These are phyloP conservation scores for Termitomyces sp. DNA, from an alignment of 768 basidiomycete genomes.

Conservation along the genomic window DNA sequence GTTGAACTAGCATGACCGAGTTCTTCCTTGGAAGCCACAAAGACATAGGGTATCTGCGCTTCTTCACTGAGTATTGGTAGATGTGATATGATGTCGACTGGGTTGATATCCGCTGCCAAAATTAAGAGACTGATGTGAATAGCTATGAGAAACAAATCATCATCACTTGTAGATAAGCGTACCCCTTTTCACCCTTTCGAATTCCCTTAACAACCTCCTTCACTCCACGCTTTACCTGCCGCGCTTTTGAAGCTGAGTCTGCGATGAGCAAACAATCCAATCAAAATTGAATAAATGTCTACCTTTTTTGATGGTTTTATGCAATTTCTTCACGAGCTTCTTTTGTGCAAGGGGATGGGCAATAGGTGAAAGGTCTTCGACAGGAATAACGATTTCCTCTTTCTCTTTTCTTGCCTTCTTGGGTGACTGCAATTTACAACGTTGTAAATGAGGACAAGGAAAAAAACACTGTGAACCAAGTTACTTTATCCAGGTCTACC, in stretches of 20 bases:
- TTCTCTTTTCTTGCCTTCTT: constrained; percentile 69
- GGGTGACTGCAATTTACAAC: constrained; percentile 29
- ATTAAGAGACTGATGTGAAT: constrained; percentile 64
- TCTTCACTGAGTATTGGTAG: constrained; percentile 94
- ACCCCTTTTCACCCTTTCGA: constrained; percentile 97
- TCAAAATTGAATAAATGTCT: constrained; percentile 4
- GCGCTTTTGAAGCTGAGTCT: constrained; percentile 78
- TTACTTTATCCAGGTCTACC: constrained; percentile 35
- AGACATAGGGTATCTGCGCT: constrained; percentile 85
- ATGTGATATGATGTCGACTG: constrained; percentile 98
- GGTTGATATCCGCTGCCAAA: constrained; percentile 95
- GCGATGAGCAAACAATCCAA: constrained; percentile 3
- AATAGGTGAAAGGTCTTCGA: constrained; percentile 89
- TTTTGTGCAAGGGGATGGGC: constrained; percentile 91
- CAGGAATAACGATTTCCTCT: constrained; percentile 61
- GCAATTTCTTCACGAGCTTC: constrained; percentile 91
- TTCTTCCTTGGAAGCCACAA: constrained; percentile 90
- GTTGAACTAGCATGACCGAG: constrained; percentile 94
- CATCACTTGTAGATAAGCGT: constrained; percentile 24
- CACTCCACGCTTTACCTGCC: constrained; percentile 96
- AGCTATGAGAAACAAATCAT: not conserved
- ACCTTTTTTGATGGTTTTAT: constrained; percentile 95
- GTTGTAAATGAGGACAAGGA: constrained; percentile 11
- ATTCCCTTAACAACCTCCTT: constrained; percentile 99
- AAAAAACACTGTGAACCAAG: constrained; percentile 5